Evolutionary conservation across 2,329 filamentous ascomycete species (phyloP), one percentile per base, ranked within the genome.

Genomic region (Pseudocercospora crystallina): DNA sequence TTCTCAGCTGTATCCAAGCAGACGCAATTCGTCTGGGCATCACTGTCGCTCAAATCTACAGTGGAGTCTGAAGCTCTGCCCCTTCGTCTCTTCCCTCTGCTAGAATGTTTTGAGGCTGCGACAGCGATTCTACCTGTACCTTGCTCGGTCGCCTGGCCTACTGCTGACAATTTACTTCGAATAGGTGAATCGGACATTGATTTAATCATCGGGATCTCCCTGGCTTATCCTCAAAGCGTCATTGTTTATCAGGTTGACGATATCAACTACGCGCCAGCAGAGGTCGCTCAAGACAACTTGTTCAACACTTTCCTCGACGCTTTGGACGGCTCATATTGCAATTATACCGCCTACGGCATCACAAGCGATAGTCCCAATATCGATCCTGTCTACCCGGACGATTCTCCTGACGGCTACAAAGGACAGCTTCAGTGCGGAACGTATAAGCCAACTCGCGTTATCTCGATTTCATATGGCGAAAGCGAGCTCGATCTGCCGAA

Each of bases 381-480:
- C 7, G 54, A 57, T 9, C 31, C 47, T 2, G 33, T 17, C 51
- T 80, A 80, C 54, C 79, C 78, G 0, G 72, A 79, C 56, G 65
- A 70, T 4, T 62, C 64, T 5, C 69, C 67, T 13, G 73, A 68
- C 10, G 79, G 78, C 5, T 81, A 80, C 65, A 73, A 74, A 45
- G 76, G 76, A n/a, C 58, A 63, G 3, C 54, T 69, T 9, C 66
- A 71, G 43, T 76, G 75, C 47, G 75, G 75, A 4, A 66, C 68
- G 8, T 80, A 74, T 65, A 69, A 73, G 54, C 75, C 77, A 2
- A 77, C 79, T 8, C 76, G 79, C 47, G 78, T 81, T 2, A 73
- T 83, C 51, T 77, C 74, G 31, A 76, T 81, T 57, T 80, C 77
- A 4, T 83, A 83, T 62, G 77, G 77, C 38, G 76, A 76, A 35